A percentile compares a stretch with the other conserved stretches of the same genome.
Evolutionary conservation across 441 rosid species (phyloP).

Genomic region (Erysimum pusillum): DNA sequence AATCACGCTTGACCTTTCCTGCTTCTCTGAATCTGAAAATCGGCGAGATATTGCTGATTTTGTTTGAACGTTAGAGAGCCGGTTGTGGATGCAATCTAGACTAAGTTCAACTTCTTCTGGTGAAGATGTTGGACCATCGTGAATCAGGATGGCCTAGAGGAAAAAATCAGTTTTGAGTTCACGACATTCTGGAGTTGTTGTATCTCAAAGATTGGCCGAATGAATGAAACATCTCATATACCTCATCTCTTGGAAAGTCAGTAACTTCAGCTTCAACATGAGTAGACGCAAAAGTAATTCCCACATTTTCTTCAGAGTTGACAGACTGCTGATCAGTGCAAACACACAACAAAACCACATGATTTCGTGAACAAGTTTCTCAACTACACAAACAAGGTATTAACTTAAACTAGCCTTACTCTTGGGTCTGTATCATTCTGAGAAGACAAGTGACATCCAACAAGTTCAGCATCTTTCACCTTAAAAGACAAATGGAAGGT

Average conservation of each 20-base stretch:
- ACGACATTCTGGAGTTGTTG: not conserved
- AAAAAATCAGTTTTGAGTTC: constrained; percentile 12
- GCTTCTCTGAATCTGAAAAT: constrained; percentile 44
- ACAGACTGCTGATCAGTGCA: constrained; percentile 25
- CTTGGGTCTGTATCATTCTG: constrained; percentile 24
- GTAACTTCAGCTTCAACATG: constrained; percentile 24
- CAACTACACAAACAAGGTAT: not conserved
- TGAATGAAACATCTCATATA: not conserved
- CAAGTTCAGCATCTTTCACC: constrained; percentile 35
- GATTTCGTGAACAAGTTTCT: not conserved
- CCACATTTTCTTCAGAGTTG: constrained; percentile 26
- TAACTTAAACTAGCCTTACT: constrained; percentile 32
- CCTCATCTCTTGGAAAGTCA: constrained; percentile 32
- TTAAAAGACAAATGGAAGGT: constrained; percentile 28
- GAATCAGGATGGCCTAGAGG: constrained; percentile 8
- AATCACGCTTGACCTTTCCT: constrained; percentile 34
- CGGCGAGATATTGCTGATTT: constrained; percentile 35
- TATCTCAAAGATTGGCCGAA: not conserved
- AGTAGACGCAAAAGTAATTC: not conserved
- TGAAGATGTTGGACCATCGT: constrained; percentile 34
- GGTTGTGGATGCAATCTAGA: constrained; percentile 33
- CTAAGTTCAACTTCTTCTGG: constrained; percentile 35
- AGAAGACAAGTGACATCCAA: constrained; percentile 22
- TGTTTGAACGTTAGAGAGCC: constrained; percentile 29
- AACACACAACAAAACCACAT: constrained; percentile 19